Evolutionary conservation across 2,329 filamentous ascomycete species (phyloP), one percentile per base, ranked within the genome.

Genomic region (Pyrenophora teres): DNA sequence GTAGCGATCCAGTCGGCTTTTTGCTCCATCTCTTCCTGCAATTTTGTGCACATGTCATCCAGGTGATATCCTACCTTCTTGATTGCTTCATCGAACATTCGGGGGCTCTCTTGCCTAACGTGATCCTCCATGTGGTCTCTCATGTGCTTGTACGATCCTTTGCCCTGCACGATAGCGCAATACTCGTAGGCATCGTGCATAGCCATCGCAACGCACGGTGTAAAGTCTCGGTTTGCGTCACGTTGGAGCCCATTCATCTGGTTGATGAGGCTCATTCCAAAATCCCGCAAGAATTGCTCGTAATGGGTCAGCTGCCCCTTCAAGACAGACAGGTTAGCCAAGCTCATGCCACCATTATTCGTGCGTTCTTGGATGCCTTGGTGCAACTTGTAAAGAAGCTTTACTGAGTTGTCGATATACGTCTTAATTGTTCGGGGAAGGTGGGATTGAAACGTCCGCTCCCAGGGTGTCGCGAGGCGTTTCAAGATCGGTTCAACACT

Each of bases 171-270:
- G 0, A 67, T 57, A 4, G 66, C 54, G 60, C 81, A 84, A 0
- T 40, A 43, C 0, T 71, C 49, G 61, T 86, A 86, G 0, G 74
- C 77, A 2, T 67, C 52, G 2, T 57, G 54, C 78, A 87, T 83
- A 27, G 67, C 68, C 1, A 57, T 37, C 3, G 70, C 63, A 46
- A 86, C 77, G 2, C 73, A 72, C 0, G 81, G 82, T 0, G 74
- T 76, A 49, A 86, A 84, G 30, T 80, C 72, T 3, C 83, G 79
- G 59, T 78, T 85, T 13, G 79, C 78, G 3, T 82, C 78, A 23
- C 79, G 76, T 59, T 85, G 82, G 3, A 71, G 54, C 4, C 74
- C 69, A 0, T 71, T 80, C 56, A 84, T 76, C 2, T 57, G 56
- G 1, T 60, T 59, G 0, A 70, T 55, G 35, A 80, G 67, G 3